phyloP scores from a whole-genome alignment of 306 rosid species.

The Corylus americana region DNA sequence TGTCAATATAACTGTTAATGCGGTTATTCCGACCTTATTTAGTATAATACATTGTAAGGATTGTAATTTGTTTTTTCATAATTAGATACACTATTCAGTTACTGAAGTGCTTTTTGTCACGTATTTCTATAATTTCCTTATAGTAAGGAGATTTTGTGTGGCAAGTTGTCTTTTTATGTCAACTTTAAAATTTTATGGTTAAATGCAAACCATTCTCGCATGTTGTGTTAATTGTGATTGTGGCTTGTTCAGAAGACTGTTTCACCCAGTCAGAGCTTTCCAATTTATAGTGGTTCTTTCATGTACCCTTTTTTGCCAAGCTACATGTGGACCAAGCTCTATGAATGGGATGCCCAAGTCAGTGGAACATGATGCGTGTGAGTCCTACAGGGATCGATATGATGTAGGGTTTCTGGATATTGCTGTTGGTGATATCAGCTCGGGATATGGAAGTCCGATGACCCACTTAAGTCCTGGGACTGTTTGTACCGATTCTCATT shows the following conservation, averaged over 20 bases:
- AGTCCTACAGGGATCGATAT: slow-evolving; percentile 37
- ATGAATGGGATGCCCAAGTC: slow-evolving; percentile 44
- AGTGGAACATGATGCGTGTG: slow-evolving; percentile 49
- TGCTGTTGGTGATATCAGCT: slow-evolving; percentile 35
- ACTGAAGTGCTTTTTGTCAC: neutral
- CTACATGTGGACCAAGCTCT: slow-evolving; percentile 49
- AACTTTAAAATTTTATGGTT: slow-evolving; percentile 1
- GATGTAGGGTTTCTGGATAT: slow-evolving; percentile 36
- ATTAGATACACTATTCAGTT: too few species aligned
- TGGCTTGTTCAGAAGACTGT: slow-evolving; percentile 57
- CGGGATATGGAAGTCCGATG: slow-evolving; percentile 34
- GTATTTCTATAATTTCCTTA: neutral
- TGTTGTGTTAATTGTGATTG: slow-evolving; percentile 30
- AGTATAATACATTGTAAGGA: too few species aligned
- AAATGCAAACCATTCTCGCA: slow-evolving; percentile 7
- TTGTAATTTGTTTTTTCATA: too few species aligned
- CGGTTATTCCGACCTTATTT: too few species aligned
- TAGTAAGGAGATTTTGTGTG: neutral
- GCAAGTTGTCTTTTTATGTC: slow-evolving; percentile 17
- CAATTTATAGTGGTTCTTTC: slow-evolving; percentile 50
- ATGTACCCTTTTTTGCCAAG: slow-evolving; percentile 41
- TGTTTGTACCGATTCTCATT: slow-evolving; percentile 54
- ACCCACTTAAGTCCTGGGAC: slow-evolving; percentile 34
- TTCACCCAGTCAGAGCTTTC: slow-evolving; percentile 35
- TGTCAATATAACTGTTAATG: too few species aligned